phyloP scores from a whole-genome alignment of 2,329 filamentous ascomycete genomes.

The Calcarisporium arbuscula region DNA sequence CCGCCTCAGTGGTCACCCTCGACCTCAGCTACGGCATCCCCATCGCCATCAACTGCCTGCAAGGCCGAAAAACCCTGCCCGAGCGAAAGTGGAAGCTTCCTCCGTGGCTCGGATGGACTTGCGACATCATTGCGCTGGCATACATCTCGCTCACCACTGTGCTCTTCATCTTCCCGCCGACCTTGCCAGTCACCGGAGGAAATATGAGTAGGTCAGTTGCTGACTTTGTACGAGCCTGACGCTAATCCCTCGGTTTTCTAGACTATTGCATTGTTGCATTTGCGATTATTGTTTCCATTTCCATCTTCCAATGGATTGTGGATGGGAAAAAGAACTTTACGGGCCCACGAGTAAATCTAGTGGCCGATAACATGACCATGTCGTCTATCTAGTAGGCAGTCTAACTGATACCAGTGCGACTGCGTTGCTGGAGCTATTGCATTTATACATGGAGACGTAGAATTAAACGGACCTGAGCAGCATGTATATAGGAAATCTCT shows the following conservation, averaged over 20 bases:
- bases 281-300: conserved; percentile 36
- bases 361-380: too few species aligned
- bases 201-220: conserved; percentile 51
- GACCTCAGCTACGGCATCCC: conserved; percentile 71
- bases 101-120: conserved; percentile 28
- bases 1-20: conserved; percentile 64
- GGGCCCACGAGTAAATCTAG: conserved; percentile 20
- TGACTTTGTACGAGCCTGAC: conserved; percentile 2
- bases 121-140: conserved; percentile 41
- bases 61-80: conserved; percentile 58
- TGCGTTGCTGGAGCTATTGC: too few species aligned
- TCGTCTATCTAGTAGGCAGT: too few species aligned
- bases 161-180: conserved; percentile 66
- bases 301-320: conserved; percentile 35
- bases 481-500: too few species aligned
- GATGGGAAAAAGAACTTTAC: conserved; percentile 40
- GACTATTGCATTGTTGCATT: conserved; percentile 41
- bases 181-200: conserved; percentile 53
- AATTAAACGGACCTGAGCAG: too few species aligned
- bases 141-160: conserved; percentile 64
- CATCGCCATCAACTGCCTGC: conserved; percentile 60
- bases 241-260: not conserved
- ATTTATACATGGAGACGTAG: too few species aligned
- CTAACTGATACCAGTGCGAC: too few species aligned
- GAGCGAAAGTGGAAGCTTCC: conserved; percentile 31